Evolutionary conservation across 2,329 filamentous ascomycete species (phyloP).

Genomic region (Leptographium wingfieldii): DNA sequence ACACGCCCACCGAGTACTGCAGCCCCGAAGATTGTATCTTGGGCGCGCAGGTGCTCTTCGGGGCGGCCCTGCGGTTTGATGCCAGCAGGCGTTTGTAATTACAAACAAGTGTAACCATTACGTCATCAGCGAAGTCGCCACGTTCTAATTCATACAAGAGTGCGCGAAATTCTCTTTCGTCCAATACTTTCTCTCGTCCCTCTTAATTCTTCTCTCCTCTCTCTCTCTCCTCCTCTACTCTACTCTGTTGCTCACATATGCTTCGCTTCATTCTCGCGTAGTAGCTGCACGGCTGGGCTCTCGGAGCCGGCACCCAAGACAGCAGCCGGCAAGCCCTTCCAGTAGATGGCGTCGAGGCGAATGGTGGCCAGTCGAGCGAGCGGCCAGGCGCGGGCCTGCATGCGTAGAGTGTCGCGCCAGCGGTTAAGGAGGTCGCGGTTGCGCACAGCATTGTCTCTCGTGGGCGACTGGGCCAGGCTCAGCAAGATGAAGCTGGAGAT

Average conservation of each 20-base stretch:
- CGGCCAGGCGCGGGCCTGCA: conserved; percentile 15
- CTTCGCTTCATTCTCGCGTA: conserved; percentile 2
- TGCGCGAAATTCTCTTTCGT: no score
- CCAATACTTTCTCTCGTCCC: no score
- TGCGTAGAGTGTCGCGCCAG: conserved; percentile 15
- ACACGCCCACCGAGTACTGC: conserved; percentile 23
- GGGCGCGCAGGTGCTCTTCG: conserved; percentile 18
- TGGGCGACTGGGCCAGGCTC: conserved; percentile 15
- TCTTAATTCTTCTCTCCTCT: no score
- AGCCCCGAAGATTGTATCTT: conserved; percentile 22
- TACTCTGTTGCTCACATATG: neutral
- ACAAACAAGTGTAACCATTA: neutral
- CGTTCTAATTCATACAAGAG: no score
- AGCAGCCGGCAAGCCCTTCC: conserved; percentile 13
- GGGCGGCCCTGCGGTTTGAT: conserved; percentile 15
- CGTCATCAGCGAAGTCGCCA: neutral
- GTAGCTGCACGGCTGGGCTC: conserved; percentile 12
- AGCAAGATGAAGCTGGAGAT: conserved; percentile 15
- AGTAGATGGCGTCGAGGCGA: conserved; percentile 15
- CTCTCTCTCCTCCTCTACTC: neutral
- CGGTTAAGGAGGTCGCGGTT: conserved; percentile 11
- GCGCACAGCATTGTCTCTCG: conserved; percentile 10
- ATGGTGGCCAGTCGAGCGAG: conserved; percentile 15
- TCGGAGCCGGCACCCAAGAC: conserved; percentile 12
- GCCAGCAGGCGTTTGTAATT: neutral